Percentiles rank a stretch among this genome's conserved stretches.
These are phyloP conservation scores for Kuraishia cidri DNA, from an alignment of 805 yeast species.

Conservation along the genomic window DNA sequence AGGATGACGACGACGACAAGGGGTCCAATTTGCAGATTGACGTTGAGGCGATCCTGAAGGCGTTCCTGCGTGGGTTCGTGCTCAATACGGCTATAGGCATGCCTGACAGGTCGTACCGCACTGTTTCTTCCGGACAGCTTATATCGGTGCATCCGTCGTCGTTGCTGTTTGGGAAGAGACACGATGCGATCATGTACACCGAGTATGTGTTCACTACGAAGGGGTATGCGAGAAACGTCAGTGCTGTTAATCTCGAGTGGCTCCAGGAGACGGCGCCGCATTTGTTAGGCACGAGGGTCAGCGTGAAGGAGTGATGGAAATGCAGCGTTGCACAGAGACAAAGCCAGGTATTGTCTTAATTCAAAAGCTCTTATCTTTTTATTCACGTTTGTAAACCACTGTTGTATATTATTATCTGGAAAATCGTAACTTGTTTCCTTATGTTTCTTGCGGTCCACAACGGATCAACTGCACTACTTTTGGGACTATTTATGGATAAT, in stretches of 20 bases:
- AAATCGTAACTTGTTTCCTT: too few relatives aligned
- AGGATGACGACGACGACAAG: constrained; percentile 15
- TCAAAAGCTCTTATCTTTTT: too few relatives aligned
- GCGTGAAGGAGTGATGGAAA: constrained; percentile 22
- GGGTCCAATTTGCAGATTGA: constrained; percentile 23
- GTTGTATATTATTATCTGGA: too few relatives aligned
- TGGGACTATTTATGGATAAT: too few relatives aligned
- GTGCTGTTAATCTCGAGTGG: constrained; percentile 77
- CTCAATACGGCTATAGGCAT: constrained; percentile 87
- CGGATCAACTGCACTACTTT: too few relatives aligned
- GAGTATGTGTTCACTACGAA: constrained; percentile 91
- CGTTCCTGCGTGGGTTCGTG: constrained; percentile 79
- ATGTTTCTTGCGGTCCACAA: too few relatives aligned
- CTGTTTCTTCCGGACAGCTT: constrained; percentile 76
- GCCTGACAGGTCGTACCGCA: constrained; percentile 90
- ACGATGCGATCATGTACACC: constrained; percentile 87
- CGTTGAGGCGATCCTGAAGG: constrained; percentile 53
- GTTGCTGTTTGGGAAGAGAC: constrained; percentile 67
- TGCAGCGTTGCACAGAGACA: too few relatives aligned
- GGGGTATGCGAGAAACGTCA: constrained; percentile 88
- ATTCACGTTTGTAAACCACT: too few relatives aligned
- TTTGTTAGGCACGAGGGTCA: constrained; percentile 32
- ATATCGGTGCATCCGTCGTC: constrained; percentile 90
- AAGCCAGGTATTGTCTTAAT: too few relatives aligned
- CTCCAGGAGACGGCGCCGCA: constrained; percentile 75